Evolutionary conservation across 2,329 filamentous ascomycete genomes (phyloP), one percentile per base, ranked within the genome.

Genomic region (Hysterium pulicare): DNA sequence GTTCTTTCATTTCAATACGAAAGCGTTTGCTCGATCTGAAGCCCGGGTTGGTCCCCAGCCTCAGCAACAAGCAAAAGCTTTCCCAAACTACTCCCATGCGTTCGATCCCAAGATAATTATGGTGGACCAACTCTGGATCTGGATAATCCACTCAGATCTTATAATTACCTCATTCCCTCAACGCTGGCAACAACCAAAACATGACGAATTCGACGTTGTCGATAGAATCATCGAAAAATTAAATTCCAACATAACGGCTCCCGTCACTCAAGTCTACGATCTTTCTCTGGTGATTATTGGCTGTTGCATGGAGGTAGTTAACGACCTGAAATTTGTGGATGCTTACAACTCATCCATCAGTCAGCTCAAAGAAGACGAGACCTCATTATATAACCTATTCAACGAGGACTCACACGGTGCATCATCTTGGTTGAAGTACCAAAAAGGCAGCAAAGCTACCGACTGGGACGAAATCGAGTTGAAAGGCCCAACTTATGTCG

Each of bases 91-190:
- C 13, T 55, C 56, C 59, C 65, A n/a, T n/a, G n/a, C n/a, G n/a
- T n/a, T 62, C 2, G 76, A 81, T 42, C 71, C 72, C 1, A 82
- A 82, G 46, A 75, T 84, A 2, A 82, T 82, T 57, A 84, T 84
- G 81, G 81, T 85, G 0, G 82, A 85, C 55, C 82, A 85, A 51
- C 66, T 86, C 2, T 85, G 82, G 82, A 74, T 84, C 56, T 83
- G 79, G 77, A 71, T 82, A 2, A 54, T 84, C 1, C 66, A 76
- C 10, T 69, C 69, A 57, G 79, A 82, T 44, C 63, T 83, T 13
- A 73, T 85, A n/a, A 72, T 85, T 9, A 80, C 78, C 0, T 74
- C 75, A 40, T 81, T 81, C 43, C 77, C 78, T 2, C 73, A 79
- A 47, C 66, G 77, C 4, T 81, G 77, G 77, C 68, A 76, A 23